Percentiles rank a stretch among this genome's conserved stretches.
phyloP scores from a whole-genome alignment of 306 rosid genomes.

The Fragaria ananassa region DNA sequence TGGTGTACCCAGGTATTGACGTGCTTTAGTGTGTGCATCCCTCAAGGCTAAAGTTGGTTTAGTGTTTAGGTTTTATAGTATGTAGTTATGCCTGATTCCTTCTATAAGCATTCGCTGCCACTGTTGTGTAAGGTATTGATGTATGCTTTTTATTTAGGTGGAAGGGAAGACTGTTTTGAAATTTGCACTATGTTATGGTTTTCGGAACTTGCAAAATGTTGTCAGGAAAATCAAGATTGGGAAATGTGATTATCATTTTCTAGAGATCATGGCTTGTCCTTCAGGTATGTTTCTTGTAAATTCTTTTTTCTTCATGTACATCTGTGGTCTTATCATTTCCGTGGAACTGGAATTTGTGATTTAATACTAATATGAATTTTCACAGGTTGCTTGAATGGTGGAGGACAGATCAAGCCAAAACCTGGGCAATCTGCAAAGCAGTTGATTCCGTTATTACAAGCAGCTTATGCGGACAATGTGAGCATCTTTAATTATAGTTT shows the following conservation, averaged over 20 bases:
- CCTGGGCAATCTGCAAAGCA: conserved; percentile 71
- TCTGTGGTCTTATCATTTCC: background rate
- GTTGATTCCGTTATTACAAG: conserved; percentile 64
- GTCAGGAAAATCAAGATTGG: conserved; percentile 73
- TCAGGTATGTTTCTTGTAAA: conserved; percentile 51
- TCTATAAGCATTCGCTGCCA: conserved; percentile 5
- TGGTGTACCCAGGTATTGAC: background rate
- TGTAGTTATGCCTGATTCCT: background rate
- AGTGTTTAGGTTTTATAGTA: background rate
- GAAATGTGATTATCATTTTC: conserved; percentile 78
- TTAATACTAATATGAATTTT: background rate
- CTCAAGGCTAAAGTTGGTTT: background rate
- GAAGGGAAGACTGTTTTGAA: conserved; percentile 71
- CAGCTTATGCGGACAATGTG: conserved; percentile 69
- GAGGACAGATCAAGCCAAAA: conserved; percentile 87
- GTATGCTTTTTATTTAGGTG: conserved; percentile 46
- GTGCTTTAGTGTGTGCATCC: background rate
- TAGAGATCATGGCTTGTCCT: conserved; percentile 99
- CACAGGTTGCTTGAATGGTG: conserved; percentile 96
- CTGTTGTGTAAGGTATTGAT: conserved; percentile 12
- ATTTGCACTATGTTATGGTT: conserved; percentile 87
- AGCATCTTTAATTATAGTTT: conserved; percentile 27
- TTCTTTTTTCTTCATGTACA: background rate
- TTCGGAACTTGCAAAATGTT: conserved; percentile 80
- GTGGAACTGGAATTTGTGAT: background rate